Conservation (phyloP, 352 stramenopile genomes). For the Phytopythium cucurbitacearum region DNA sequence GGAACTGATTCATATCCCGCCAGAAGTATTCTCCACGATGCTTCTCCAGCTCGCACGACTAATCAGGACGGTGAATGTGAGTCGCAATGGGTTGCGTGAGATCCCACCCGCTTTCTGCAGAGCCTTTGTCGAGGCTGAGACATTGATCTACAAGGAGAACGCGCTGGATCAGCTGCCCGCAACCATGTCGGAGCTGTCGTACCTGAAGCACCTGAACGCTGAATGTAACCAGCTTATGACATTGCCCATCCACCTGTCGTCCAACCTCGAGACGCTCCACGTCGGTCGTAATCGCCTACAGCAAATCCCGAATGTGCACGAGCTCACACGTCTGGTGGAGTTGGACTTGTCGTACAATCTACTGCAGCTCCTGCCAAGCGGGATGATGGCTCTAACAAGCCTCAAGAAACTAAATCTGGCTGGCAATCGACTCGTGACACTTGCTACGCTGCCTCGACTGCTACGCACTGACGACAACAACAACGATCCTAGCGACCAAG, state of each 20-base stretch:
- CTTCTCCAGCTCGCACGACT: slow-evolving; percentile 58
- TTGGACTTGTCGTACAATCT: slow-evolving; percentile 68
- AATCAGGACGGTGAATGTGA: slow-evolving; percentile 58
- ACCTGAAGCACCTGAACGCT: slow-evolving; percentile 35
- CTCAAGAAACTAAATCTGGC: slow-evolving; percentile 37
- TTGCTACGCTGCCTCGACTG: slow-evolving; percentile 42
- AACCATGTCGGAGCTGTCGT: slow-evolving; percentile 19
- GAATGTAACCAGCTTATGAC: slow-evolving; percentile 57
- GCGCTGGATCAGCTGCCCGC: slow-evolving; percentile 32
- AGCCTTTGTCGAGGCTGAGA: slow-evolving; percentile 49
- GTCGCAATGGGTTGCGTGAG: slow-evolving; percentile 61
- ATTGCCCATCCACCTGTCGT: slow-evolving; percentile 35
- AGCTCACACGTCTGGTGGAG: slow-evolving; percentile 33
- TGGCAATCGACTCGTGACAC: slow-evolving; percentile 61
- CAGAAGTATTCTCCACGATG: slow-evolving; percentile 52
- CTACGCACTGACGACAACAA: slow-evolving; percentile 2
- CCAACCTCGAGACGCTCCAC: slow-evolving; percentile 26
- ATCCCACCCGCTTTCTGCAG: slow-evolving; percentile 43
- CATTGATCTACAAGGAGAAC: slow-evolving; percentile 64
- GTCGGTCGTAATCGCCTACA: slow-evolving; percentile 52
- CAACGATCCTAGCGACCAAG: slow-evolving; percentile 9
- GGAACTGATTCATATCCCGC: slow-evolving; percentile 59
- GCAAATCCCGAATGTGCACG: slow-evolving; percentile 40
- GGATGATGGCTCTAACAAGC: slow-evolving; percentile 34
- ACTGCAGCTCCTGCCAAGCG: slow-evolving; percentile 47